These are phyloP conservation scores for Ascomycota sp. DNA, from an alignment of 2,329 filamentous ascomycete species.

Conservation along the genomic window DNA sequence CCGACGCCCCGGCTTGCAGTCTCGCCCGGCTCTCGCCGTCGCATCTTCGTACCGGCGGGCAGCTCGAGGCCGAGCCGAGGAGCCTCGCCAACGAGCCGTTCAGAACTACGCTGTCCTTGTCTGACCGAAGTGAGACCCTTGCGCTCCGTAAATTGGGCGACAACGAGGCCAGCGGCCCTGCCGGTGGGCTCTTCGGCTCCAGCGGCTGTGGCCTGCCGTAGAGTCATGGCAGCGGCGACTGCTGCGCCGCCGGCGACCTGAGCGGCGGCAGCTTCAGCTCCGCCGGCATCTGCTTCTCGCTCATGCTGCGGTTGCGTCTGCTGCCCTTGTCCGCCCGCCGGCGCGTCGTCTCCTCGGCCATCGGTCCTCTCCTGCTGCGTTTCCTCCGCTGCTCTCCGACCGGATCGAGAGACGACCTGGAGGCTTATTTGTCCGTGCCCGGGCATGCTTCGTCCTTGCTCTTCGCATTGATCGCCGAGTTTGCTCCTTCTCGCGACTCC, in stretches of 20 bases:
- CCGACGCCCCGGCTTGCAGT: too few relatives aligned
- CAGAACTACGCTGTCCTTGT: slow-evolving; percentile 7
- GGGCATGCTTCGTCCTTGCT: too few relatives aligned
- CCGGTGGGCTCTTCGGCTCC: slow-evolving; percentile 10
- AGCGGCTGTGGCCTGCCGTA: slow-evolving; percentile 9
- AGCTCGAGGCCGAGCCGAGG: slow-evolving; percentile 5
- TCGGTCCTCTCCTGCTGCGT: slow-evolving; percentile 24
- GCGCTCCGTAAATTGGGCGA: slow-evolving; percentile 12
- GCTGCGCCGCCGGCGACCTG: slow-evolving; percentile 6
- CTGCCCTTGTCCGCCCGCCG: too few relatives aligned
- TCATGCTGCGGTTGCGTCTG: too few relatives aligned
- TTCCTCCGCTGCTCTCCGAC: slow-evolving; percentile 27
- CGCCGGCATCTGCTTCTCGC: slow-evolving; percentile 1
- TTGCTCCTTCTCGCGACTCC: too few relatives aligned
- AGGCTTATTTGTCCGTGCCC: slow-evolving; percentile 1
- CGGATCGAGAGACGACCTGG: slow-evolving; percentile 26
- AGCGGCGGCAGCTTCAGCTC: slow-evolving; percentile 12
- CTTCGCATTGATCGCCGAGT: too few relatives aligned
- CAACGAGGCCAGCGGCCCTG: slow-evolving; percentile 11
- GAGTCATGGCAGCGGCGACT: slow-evolving; percentile 1
- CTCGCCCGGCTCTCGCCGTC: background rate
- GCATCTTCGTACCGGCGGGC: slow-evolving; percentile 2
- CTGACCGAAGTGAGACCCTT: slow-evolving; percentile 3
- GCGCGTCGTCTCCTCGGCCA: too few relatives aligned
- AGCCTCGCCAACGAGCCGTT: slow-evolving; percentile 6